Percentiles rank a stretch among this genome's conserved stretches.
These are phyloP conservation scores for Volvox reticuliferus DNA, from an alignment of 139 green algal genomes.

Conservation along the genomic window DNA sequence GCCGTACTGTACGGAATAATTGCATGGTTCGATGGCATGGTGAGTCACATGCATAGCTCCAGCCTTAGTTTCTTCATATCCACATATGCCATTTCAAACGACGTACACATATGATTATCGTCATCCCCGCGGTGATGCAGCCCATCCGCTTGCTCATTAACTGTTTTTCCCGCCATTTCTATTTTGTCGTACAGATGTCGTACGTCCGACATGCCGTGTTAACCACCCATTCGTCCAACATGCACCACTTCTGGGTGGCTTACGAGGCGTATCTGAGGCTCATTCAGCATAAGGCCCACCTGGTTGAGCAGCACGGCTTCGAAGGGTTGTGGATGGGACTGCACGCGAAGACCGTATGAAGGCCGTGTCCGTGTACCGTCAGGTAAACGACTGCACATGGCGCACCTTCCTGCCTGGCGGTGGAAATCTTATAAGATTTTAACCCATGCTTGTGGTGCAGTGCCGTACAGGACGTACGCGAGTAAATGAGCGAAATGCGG, in stretches of 20 bases:
- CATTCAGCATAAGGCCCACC: conserved; percentile 27
- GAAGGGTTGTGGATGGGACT: conserved; percentile 37
- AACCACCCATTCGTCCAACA: conserved; percentile 18
- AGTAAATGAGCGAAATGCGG: too few relatives aligned
- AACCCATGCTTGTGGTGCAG: too few relatives aligned
- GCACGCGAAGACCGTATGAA: conserved; percentile 15
- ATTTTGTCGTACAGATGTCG: neutral
- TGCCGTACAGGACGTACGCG: too few relatives aligned
- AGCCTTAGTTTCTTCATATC: too few relatives aligned
- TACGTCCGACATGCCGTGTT: neutral
- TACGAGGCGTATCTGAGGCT: conserved; percentile 37
- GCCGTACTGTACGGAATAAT: neutral
- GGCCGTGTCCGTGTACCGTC: too few relatives aligned
- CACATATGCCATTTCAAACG: too few relatives aligned
- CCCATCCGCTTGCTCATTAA: too few relatives aligned
- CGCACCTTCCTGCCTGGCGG: too few relatives aligned
- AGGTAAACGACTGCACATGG: too few relatives aligned
- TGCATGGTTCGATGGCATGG: neutral
- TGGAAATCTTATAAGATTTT: too few relatives aligned
- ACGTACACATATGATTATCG: too few relatives aligned
- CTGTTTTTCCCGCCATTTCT: neutral
- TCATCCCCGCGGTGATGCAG: too few relatives aligned
- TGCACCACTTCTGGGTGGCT: conserved; percentile 34
- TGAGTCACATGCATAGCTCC: neutral
- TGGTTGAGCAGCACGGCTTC: conserved; percentile 31